Evolutionary conservation across 805 yeast species (phyloP), one percentile per base, ranked within the genome.

Genomic region (Lipomyces yamanashiensis): DNA sequence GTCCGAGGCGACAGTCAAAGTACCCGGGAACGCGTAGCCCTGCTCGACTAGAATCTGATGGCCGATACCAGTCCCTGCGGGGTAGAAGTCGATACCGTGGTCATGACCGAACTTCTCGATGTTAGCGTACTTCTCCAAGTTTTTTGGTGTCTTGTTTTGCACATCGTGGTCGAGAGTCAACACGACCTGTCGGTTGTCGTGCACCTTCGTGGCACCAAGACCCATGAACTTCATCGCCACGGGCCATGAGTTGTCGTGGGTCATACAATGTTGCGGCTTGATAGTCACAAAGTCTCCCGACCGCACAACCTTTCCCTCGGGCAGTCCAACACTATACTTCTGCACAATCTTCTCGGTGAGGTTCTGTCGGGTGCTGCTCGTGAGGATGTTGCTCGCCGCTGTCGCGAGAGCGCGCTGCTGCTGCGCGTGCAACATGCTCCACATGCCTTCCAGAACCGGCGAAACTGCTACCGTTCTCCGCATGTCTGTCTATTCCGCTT

Each of bases 231-330:
- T 95, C 74, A 93, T 82, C 0, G 99, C 99, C 17, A 95, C 98
- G 0, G 99, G 99, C 99, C 99, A 96, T 50, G 98, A 88, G 78
- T 95, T 95, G 77, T 95, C 99, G 76, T 95, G 99, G 15, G 98
- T 91, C 99, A 95, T 95, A 77, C 98, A 96, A 79, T 95, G 96
- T 2, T 96, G 93, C 2, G 99, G 99, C 72, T 81, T 84, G 74
- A 95, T 93, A 1, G 97, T 85, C 57, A 96, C 98, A 78, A 92
- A 95, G 79, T 95, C 99, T 13, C 98, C 99, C 53, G 90, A 82
- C 71, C 81, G 86, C 43, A 95, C 97, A 59, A 80, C 74, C 75
- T 95, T 93, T 37, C 85, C 87, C n/a, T 81, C 73, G 23, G 95
- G 85, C 51, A 90, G 76, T 2, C 93, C 96, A 10, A 92, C 96